Conservation (phyloP, 2,329 filamentous ascomycete species). For the Dactylellina cionopaga region DNA sequence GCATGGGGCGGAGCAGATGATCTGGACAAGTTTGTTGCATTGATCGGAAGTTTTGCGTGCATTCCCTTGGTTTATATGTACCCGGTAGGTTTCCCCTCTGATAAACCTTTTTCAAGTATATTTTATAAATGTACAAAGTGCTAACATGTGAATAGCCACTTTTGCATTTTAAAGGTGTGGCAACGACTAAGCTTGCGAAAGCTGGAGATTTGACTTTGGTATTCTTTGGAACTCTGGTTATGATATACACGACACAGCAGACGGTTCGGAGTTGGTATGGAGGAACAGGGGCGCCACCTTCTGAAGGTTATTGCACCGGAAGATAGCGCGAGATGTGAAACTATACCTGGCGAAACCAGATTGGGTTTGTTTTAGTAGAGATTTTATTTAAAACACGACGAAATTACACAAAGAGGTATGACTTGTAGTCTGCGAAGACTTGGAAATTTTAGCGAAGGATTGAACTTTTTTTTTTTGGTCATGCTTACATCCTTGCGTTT, state of each 20-base stretch:
- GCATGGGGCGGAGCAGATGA: slow-evolving; percentile 93
- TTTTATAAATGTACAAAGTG: slow-evolving; percentile 58
- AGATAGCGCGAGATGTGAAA: neutral
- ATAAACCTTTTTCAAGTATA: neutral
- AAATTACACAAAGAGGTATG: too few relatives aligned
- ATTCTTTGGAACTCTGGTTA: slow-evolving; percentile 83
- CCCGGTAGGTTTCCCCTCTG: slow-evolving; percentile 74
- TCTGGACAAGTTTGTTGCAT: slow-evolving; percentile 94
- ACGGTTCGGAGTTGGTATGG: slow-evolving; percentile 87
- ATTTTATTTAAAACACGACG: too few relatives aligned
- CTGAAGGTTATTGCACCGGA: slow-evolving; percentile 32
- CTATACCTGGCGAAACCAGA: neutral
- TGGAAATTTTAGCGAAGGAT: neutral
- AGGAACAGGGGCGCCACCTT: slow-evolving; percentile 9
- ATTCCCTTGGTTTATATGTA: slow-evolving; percentile 98
- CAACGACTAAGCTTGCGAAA: slow-evolving; percentile 74
- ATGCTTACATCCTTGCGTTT: neutral
- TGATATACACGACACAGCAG: slow-evolving; percentile 88
- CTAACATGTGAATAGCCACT: slow-evolving; percentile 73
- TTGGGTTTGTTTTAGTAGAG: neutral
- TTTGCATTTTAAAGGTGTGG: slow-evolving; percentile 74
- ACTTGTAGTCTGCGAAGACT: neutral
- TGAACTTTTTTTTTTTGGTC: neutral
- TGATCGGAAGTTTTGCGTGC: slow-evolving; percentile 97
- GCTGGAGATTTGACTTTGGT: slow-evolving; percentile 78